These are phyloP conservation scores for Trypanosomatidae sp. DNA, from an alignment of 208 protist species.

Conservation along the genomic window DNA sequence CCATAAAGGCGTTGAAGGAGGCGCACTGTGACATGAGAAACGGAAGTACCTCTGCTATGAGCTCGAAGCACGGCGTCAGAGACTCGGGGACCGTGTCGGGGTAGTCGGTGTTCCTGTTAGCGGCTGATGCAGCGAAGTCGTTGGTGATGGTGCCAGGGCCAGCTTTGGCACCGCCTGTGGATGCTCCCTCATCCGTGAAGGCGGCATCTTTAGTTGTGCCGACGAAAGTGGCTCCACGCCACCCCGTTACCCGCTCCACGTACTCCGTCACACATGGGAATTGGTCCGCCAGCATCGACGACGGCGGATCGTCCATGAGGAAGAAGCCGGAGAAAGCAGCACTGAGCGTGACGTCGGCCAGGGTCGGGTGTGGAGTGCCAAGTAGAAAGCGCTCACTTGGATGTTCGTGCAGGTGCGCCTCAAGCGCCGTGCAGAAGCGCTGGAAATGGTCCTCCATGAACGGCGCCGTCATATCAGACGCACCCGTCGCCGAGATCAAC, in stretches of 20 bases:
- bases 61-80: conserved; percentile 50
- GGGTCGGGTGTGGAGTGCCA: conserved; percentile 78
- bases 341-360: conserved; percentile 82
- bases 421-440: conserved; percentile 66
- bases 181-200: background rate
- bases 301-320: conserved; percentile 77
- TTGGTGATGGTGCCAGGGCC: background rate
- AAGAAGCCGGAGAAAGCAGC: conserved; percentile 79
- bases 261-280: conserved; percentile 74
- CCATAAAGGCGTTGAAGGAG: conserved; percentile 79
- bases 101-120: conserved; percentile 28
- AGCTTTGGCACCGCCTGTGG: background rate
- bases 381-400: conserved; percentile 56
- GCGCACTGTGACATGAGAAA: conserved; percentile 86
- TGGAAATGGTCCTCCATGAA: conserved; percentile 87
- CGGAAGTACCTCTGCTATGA: conserved; percentile 84
- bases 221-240: conserved; percentile 41
- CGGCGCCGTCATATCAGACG: conserved; percentile 55
- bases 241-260: conserved; percentile 80
- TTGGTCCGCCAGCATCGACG: conserved; percentile 50
- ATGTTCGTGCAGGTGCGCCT: conserved; percentile 58
- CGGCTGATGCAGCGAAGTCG: background rate
- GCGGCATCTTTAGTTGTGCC: background rate
- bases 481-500: conserved; percentile 52
- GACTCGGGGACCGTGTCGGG: conserved; percentile 78